Evolutionary conservation across 352 stramenopile species (phyloP).

Genomic region (Thalassiosira mediterranea): DNA sequence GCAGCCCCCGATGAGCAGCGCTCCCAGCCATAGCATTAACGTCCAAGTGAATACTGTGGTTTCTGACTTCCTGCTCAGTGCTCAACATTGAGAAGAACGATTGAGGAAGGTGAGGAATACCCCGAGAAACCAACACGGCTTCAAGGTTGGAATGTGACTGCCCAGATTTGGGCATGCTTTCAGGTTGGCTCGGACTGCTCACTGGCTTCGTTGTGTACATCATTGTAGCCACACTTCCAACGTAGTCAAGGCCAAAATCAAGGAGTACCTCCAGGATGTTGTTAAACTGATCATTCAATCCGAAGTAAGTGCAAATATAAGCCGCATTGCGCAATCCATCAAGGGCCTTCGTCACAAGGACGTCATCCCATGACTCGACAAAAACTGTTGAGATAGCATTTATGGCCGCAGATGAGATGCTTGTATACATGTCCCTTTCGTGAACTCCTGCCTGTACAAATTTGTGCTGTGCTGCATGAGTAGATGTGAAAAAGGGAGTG

Average conservation of each 20-base stretch:
- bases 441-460: slow-evolving; percentile 70
- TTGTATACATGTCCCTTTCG: slow-evolving; percentile 82
- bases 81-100: slow-evolving; percentile 27
- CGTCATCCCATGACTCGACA: slow-evolving; percentile 75
- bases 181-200: too few relatives aligned
- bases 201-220: slow-evolving; percentile 41
- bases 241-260: slow-evolving; percentile 68
- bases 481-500: slow-evolving; percentile 61
- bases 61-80: slow-evolving; percentile 7
- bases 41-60: slow-evolving; percentile 26
- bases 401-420: slow-evolving; percentile 64
- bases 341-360: slow-evolving; percentile 63
- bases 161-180: too few relatives aligned
- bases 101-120: slow-evolving; percentile 36
- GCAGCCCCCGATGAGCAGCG: slow-evolving; percentile 70
- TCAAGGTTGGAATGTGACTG: too few relatives aligned
- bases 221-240: slow-evolving; percentile 58
- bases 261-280: slow-evolving; percentile 71
- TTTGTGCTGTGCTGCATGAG: slow-evolving; percentile 52
- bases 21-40: slow-evolving; percentile 55
- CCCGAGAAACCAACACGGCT: slow-evolving; percentile 18
- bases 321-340: slow-evolving; percentile 67
- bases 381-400: slow-evolving; percentile 66
- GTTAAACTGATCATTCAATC: slow-evolving; percentile 66
- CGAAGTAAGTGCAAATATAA: slow-evolving; percentile 69